A percentile compares a stretch with the other conserved stretches of the same genome.
phyloP scores from a whole-genome alignment of 2,329 filamentous ascomycete genomes.

The Arthroderma sp. region DNA sequence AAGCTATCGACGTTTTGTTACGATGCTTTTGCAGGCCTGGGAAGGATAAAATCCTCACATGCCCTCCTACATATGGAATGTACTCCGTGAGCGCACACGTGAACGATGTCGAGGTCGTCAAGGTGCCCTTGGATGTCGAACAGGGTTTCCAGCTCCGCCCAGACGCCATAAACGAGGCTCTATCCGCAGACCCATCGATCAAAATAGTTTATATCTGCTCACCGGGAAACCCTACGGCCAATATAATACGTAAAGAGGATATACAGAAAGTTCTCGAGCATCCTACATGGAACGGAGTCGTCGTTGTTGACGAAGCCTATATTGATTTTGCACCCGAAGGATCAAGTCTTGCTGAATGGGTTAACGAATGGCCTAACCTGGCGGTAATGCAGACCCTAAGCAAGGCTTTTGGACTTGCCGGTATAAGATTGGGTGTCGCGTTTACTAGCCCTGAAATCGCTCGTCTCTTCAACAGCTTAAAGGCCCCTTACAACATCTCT shows the following conservation, averaged over 20 bases:
- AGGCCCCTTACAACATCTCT: slow-evolving; percentile 92
- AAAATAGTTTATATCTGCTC: slow-evolving; percentile 91
- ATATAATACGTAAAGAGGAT: slow-evolving; percentile 61
- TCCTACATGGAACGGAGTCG: slow-evolving; percentile 86
- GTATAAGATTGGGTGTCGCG: slow-evolving; percentile 76
- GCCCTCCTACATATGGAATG: slow-evolving; percentile 97
- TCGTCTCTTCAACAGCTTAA: slow-evolving; percentile 72
- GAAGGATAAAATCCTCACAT: slow-evolving; percentile 80
- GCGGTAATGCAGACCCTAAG: slow-evolving; percentile 98
- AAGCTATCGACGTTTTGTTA: slow-evolving; percentile 88
- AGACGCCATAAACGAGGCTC: slow-evolving; percentile 49
- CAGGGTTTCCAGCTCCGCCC: slow-evolving; percentile 64
- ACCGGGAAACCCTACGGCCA: slow-evolving; percentile 85
- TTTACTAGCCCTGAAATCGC: slow-evolving; percentile 69
- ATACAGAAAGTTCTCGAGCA: slow-evolving; percentile 64
- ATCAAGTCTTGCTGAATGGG: slow-evolving; percentile 79
- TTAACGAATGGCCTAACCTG: slow-evolving; percentile 82
- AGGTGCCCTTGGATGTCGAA: slow-evolving; percentile 63
- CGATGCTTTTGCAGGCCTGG: slow-evolving; percentile 86
- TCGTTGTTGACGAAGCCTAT: slow-evolving; percentile 92
- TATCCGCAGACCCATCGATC: slow-evolving; percentile 53
- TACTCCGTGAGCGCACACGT: slow-evolving; percentile 88
- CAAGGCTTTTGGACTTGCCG: slow-evolving; percentile 91
- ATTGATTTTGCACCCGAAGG: slow-evolving; percentile 78
- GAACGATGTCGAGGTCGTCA: slow-evolving; percentile 78